phyloP scores from a whole-genome alignment of 1,284 basidiomycete species.

The Tremellales sp. region DNA sequence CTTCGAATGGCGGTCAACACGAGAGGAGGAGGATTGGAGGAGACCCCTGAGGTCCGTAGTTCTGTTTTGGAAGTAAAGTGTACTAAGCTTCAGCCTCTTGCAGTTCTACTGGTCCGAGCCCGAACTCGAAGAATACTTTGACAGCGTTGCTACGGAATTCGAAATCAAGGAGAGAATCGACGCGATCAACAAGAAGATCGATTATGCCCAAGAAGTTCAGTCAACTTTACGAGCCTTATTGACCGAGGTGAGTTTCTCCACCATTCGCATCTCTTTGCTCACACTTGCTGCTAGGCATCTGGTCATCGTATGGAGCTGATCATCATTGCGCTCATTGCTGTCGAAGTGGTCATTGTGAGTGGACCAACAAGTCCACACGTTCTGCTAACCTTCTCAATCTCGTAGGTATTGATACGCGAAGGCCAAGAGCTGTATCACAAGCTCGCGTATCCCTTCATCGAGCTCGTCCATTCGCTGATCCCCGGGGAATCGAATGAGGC shows the following conservation, averaged over 20 bases:
- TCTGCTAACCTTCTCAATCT: neutral
- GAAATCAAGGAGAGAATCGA: conserved; percentile 75
- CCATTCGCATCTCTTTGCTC: neutral
- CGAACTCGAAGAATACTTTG: conserved; percentile 80
- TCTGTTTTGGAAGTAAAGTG: neutral
- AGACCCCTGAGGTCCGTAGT: conserved; percentile 59
- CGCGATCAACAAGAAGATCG: conserved; percentile 84
- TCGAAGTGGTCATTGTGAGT: conserved; percentile 81
- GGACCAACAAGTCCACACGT: neutral
- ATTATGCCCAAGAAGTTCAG: conserved; percentile 78
- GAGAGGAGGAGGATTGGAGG: conserved; percentile 79
- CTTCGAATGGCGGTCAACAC: conserved; percentile 84
- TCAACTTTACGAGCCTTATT: conserved; percentile 63
- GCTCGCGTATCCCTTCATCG: conserved; percentile 8
- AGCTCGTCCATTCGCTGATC: conserved; percentile 2
- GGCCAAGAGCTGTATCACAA: conserved; percentile 27
- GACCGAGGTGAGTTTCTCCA: conserved; percentile 59
- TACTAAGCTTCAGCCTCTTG: conserved; percentile 26
- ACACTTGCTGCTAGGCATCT: conserved; percentile 58
- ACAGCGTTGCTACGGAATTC: conserved; percentile 70
- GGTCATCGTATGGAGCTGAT: conserved; percentile 85
- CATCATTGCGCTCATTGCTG: conserved; percentile 83
- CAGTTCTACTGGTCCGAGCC: conserved; percentile 88
- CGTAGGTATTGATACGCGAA: conserved; percentile 29
- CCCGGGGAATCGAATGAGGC: neutral